These are phyloP conservation scores for Pseudogymnoascus destructans DNA, from an alignment of 2,329 filamentous ascomycete genomes.

Conservation along the genomic window DNA sequence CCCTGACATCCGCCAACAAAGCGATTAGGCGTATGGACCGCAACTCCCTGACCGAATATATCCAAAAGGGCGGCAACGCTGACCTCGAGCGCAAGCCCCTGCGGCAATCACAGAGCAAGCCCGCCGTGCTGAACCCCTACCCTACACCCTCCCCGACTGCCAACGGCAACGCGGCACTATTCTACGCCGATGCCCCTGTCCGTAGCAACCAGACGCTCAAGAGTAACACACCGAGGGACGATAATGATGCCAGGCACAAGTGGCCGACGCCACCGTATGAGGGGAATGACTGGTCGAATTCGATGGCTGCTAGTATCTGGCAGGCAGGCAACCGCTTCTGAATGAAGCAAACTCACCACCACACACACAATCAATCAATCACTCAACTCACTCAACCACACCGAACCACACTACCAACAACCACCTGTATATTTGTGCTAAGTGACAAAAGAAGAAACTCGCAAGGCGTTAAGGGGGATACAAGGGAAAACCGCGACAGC, in stretches of 20 bases:
- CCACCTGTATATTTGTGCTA: background rate
- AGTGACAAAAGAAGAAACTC: background rate
- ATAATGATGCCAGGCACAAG: conserved; percentile 44
- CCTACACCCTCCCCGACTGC: conserved; percentile 65
- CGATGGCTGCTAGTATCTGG: conserved; percentile 70
- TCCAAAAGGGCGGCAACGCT: conserved; percentile 17
- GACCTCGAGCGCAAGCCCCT: conserved; percentile 34
- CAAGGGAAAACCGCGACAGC: background rate
- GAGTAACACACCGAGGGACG: conserved; percentile 34
- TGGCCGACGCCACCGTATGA: conserved; percentile 96
- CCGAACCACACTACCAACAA: background rate
- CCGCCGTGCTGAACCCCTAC: conserved; percentile 48
- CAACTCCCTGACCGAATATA: conserved; percentile 16
- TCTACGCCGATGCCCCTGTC: conserved; percentile 45
- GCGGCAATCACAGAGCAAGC: conserved; percentile 51
- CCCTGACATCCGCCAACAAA: conserved; percentile 60
- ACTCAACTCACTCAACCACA: background rate
- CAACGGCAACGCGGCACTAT: conserved; percentile 64
- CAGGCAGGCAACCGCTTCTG: conserved; percentile 53
- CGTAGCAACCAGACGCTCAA: conserved; percentile 47
- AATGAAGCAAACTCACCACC: conserved; percentile 9
- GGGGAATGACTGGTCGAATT: conserved; percentile 83
- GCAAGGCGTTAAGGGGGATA: background rate
- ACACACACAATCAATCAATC: background rate
- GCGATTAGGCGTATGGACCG: conserved; percentile 59